A percentile compares a stretch with the other conserved stretches of the same genome.
Evolutionary conservation across 257 asterid species (phyloP).

Genomic region (Linderniella brevidens): DNA sequence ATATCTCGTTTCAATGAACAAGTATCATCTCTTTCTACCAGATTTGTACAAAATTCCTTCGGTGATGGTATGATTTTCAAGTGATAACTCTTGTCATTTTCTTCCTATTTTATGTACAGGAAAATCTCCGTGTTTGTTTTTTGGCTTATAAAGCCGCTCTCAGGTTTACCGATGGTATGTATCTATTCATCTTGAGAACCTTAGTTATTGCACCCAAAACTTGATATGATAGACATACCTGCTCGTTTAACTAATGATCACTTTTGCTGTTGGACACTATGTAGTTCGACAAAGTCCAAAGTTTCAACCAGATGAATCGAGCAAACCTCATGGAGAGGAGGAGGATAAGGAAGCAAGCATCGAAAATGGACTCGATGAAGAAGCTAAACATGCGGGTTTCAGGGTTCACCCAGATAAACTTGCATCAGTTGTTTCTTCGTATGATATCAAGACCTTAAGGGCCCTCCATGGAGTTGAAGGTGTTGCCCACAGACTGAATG

Average conservation of each 20-base stretch:
- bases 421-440: constrained; percentile 63
- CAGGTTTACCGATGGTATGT: constrained; percentile 62
- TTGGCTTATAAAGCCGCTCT: constrained; percentile 73
- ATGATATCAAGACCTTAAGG: constrained; percentile 59
- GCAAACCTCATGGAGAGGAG: constrained; percentile 17
- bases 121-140: constrained; percentile 53
- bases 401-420: constrained; percentile 72
- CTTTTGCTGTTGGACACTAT: neutral
- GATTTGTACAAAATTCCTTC: too few species aligned
- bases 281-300: constrained; percentile 22
- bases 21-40: too few species aligned
- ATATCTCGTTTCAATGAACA: too few species aligned
- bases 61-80: too few species aligned
- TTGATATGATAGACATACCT: neutral
- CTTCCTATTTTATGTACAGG: constrained; percentile 33
- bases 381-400: constrained; percentile 59
- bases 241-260: neutral
- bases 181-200: constrained; percentile 10
- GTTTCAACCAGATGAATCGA: constrained; percentile 12
- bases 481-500: constrained; percentile 51
- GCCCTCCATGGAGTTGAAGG: constrained; percentile 66
- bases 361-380: constrained; percentile 51
- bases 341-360: constrained; percentile 26
- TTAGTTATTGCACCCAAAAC: constrained; percentile 2
- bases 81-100: neutral